Conservation (phyloP, 306 rosid species). For the Benincasa hispida region DNA sequence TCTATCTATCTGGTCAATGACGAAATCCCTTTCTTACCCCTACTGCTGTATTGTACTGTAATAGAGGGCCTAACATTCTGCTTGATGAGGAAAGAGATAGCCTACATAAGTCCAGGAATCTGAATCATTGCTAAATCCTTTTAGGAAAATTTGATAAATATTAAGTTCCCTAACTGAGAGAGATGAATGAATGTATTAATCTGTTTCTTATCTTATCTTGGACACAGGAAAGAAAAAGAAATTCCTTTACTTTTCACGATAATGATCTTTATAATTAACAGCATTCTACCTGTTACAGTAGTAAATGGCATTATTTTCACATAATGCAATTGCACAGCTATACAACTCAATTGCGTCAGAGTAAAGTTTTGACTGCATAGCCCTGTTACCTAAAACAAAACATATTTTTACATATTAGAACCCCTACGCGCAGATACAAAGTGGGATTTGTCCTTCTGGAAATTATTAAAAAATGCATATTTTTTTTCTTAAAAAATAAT, state of each 20-base stretch:
- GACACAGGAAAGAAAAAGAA: not conserved
- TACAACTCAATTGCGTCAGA: slow-evolving; percentile 69
- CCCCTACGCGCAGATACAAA: not conserved
- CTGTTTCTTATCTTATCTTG: not conserved
- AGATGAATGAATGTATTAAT: not conserved
- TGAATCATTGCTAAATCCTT: not conserved
- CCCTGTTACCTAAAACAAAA: slow-evolving; percentile 61
- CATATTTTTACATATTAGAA: not conserved
- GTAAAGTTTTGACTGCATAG: slow-evolving; percentile 55
- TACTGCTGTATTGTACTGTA: not conserved
- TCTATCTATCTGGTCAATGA: not conserved
- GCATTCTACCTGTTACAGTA: slow-evolving; percentile 74
- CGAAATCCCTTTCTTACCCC: not conserved
- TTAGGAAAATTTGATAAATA: not conserved
- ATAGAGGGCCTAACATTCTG: not conserved
- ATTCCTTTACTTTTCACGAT: not conserved
- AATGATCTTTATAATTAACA: not conserved
- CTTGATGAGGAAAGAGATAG: not conserved
- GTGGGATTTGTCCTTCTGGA: not conserved
- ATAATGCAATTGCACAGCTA: slow-evolving; percentile 57
- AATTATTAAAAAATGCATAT: too few species aligned
- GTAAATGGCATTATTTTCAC: slow-evolving; percentile 69
- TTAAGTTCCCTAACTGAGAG: not conserved
- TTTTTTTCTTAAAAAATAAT: not conserved
- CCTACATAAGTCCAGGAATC: not conserved